A percentile compares a stretch with the other conserved stretches of the same genome.
phyloP scores from a whole-genome alignment of 495 filamentous ascomycete species.

The Podospora appendiculata region DNA sequence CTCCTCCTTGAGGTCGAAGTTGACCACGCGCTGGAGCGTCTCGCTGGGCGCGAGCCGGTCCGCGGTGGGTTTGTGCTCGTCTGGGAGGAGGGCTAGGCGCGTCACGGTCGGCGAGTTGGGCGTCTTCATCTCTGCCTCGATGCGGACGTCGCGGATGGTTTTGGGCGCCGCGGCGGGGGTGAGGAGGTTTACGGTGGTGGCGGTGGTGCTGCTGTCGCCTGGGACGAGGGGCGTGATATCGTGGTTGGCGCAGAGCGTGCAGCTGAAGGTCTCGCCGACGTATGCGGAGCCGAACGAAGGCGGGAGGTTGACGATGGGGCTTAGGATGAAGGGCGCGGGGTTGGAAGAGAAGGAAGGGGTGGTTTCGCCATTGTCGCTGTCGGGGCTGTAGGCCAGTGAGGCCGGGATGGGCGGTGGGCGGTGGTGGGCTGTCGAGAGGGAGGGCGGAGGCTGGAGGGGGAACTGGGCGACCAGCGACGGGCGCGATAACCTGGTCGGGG shows the following conservation, averaged over 20 bases:
- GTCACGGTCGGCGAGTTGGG: conserved; percentile 37
- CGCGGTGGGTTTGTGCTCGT: conserved; percentile 17
- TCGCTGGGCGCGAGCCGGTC: conserved; percentile 54
- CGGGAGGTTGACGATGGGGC: conserved; percentile 72
- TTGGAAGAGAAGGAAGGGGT: conserved; percentile 31
- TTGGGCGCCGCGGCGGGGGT: conserved; percentile 12
- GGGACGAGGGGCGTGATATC: conserved; percentile 43
- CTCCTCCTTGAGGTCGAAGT: conserved; percentile 86
- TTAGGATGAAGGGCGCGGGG: conserved; percentile 39
- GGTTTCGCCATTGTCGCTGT: background rate
- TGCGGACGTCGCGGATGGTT: conserved; percentile 63
- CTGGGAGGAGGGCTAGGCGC: conserved; percentile 8
- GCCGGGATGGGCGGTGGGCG: conserved; percentile 26
- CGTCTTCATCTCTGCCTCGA: conserved; percentile 92
- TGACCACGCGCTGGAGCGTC: conserved; percentile 74
- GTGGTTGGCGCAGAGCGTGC: conserved; percentile 91
- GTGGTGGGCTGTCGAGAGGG: conserved; percentile 6
- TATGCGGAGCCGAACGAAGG: conserved; percentile 90
- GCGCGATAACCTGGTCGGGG: conserved; percentile 37
- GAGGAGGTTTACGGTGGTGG: background rate
- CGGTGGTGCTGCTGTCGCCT: background rate
- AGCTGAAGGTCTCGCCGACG: conserved; percentile 90
- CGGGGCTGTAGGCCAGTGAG: conserved; percentile 35
- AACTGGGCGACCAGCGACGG: conserved; percentile 48
- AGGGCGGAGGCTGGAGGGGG: conserved; percentile 27